Conservation (phyloP, 1,284 basidiomycete species). For the Peniophora sp. region DNA sequence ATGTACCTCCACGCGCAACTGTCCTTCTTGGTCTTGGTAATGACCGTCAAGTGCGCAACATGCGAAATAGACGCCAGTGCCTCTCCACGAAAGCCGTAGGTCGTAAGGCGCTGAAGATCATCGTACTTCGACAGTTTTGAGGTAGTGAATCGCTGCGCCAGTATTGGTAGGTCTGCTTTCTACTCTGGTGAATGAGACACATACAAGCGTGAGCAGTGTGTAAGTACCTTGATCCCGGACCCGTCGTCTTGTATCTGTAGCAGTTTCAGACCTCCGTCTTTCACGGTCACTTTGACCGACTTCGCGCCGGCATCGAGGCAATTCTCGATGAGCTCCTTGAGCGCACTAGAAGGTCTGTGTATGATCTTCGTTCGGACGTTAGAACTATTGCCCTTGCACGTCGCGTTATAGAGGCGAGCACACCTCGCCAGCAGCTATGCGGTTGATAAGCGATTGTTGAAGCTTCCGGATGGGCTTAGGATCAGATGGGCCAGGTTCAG, state of each 20-base stretch:
- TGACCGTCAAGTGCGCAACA: conserved; percentile 82
- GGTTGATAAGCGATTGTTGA: conserved; percentile 70
- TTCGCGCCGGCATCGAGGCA: conserved; percentile 89
- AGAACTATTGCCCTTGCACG: background rate
- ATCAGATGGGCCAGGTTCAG: conserved; percentile 8
- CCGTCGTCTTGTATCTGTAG: conserved; percentile 98
- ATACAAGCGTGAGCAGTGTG: background rate
- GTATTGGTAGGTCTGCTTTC: conserved; percentile 77
- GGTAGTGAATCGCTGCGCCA: conserved; percentile 95
- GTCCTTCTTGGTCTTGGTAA: conserved; percentile 82
- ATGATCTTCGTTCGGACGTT: conserved; percentile 74
- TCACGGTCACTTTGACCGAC: conserved; percentile 81
- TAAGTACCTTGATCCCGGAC: conserved; percentile 75
- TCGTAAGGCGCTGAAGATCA: conserved; percentile 80
- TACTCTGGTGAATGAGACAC: conserved; percentile 11
- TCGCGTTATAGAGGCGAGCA: conserved; percentile 2
- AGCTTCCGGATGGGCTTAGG: conserved; percentile 61
- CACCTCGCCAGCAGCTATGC: conserved; percentile 80
- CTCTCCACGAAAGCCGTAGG: conserved; percentile 97
- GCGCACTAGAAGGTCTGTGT: conserved; percentile 89
- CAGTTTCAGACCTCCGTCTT: conserved; percentile 94
- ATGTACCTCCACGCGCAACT: conserved; percentile 86
- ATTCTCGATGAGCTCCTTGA: conserved; percentile 97
- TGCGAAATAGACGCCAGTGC: conserved; percentile 96
- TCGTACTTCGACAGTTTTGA: conserved; percentile 87